A percentile compares a stretch with the other conserved stretches of the same genome.
Conservation (phyloP, 2,329 filamentous ascomycete genomes). For the Aspergillus amoenus region DNA sequence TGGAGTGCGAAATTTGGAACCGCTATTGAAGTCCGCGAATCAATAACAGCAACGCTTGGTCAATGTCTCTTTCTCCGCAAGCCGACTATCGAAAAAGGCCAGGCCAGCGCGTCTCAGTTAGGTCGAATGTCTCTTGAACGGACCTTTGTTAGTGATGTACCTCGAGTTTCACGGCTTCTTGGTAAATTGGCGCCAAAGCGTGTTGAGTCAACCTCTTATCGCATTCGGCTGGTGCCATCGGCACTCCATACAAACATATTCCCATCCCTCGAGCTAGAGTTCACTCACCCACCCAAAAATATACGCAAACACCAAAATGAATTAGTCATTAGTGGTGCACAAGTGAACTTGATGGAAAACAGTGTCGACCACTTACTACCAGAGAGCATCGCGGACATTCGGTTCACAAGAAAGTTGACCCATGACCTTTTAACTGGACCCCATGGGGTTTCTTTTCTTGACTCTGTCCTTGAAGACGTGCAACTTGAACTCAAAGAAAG, state of each 20-base stretch:
- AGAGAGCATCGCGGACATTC: constrained; percentile 38
- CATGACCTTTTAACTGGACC: constrained; percentile 25
- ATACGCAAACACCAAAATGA: not conserved
- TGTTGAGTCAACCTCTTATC: constrained; percentile 19
- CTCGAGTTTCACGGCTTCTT: constrained; percentile 34
- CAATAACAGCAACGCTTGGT: constrained; percentile 38
- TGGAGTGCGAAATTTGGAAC: not conserved
- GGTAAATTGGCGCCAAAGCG: constrained; percentile 23
- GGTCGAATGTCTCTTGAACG: constrained; percentile 30
- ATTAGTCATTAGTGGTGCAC: constrained; percentile 29
- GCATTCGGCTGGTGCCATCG: constrained; percentile 36
- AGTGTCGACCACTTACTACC: constrained; percentile 41
- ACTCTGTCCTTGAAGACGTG: constrained; percentile 24
- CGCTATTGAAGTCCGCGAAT: constrained; percentile 27
- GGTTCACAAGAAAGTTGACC: constrained; percentile 36
- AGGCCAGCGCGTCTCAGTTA: constrained; percentile 31
- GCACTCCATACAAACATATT: constrained; percentile 20
- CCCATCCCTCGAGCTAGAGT: constrained; percentile 37
- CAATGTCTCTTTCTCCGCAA: constrained; percentile 38
- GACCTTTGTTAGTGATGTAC: constrained; percentile 35
- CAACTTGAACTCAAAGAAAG: constrained; percentile 20
- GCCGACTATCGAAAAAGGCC: constrained; percentile 18
- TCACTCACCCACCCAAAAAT: constrained; percentile 2
- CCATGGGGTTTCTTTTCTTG: constrained; percentile 10
- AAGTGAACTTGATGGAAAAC: constrained; percentile 29